phyloP scores from a whole-genome alignment of 768 basidiomycete genomes.

The Candolleomyces eurysporus region DNA sequence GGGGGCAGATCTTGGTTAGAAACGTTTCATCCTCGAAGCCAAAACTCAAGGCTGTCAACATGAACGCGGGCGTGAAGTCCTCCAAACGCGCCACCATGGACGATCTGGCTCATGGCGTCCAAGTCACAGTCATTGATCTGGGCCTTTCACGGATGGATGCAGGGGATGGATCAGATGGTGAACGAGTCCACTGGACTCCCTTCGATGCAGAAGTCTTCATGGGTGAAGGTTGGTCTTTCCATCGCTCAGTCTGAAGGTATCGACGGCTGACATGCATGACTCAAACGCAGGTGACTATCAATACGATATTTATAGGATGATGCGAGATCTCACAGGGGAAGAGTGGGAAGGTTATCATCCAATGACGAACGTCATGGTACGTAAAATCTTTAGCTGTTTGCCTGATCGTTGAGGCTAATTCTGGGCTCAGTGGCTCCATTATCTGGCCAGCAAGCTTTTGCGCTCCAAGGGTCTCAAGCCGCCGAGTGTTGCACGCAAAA shows the following conservation, averaged over 20 bases:
- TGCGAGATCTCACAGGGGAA: constrained; percentile 59
- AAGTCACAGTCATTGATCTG: constrained; percentile 89
- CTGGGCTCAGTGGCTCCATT: constrained; percentile 81
- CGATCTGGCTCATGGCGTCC: constrained; percentile 60
- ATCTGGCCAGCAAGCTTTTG: constrained; percentile 72
- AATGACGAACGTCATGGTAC: constrained; percentile 87
- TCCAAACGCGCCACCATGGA: constrained; percentile 56
- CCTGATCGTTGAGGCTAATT: not conserved
- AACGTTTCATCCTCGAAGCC: constrained; percentile 30
- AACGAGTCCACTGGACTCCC: constrained; percentile 67
- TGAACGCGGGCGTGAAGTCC: constrained; percentile 26
- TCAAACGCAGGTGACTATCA: constrained; percentile 73
- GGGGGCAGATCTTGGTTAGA: constrained; percentile 92
- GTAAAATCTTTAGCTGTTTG: constrained; percentile 16
- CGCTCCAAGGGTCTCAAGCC: constrained; percentile 64
- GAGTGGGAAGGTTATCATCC: constrained; percentile 80
- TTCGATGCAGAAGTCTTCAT: constrained; percentile 90
- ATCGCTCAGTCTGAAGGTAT: not conserved
- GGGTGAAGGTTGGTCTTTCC: constrained; percentile 67
- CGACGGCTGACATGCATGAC: not conserved
- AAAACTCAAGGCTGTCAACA: constrained; percentile 30
- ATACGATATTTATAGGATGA: constrained; percentile 91
- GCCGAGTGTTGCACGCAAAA: constrained; percentile 45
- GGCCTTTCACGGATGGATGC: constrained; percentile 86
- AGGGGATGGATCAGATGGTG: constrained; percentile 42